Conservation (phyloP, 129 eudicot species). For the Flaveria brownii region DNA sequence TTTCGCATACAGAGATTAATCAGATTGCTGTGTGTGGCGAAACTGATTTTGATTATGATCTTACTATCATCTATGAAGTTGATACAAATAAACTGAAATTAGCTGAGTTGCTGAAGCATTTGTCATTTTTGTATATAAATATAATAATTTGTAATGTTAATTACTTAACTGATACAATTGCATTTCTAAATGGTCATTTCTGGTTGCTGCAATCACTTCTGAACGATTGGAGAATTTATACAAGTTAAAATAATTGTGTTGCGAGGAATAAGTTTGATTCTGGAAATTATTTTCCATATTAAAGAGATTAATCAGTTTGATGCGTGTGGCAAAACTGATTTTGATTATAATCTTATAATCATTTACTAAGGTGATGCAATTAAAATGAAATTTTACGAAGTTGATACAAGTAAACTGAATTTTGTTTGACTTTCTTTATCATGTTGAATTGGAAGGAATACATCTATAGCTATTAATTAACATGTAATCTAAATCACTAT, state of each 20-base stretch:
- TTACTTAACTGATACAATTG: too few species aligned
- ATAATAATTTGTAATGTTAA: too few species aligned
- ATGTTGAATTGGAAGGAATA: background rate
- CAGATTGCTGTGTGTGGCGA: background rate
- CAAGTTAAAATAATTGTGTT: conserved; percentile 11
- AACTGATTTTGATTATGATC: conserved; percentile 1
- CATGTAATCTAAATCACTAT: background rate
- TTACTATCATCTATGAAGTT: background rate
- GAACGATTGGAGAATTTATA: background rate
- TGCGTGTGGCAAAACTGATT: background rate
- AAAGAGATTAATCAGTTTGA: background rate
- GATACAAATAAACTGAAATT: too few species aligned
- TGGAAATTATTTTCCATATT: background rate
- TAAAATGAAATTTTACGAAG: background rate
- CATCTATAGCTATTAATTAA: background rate
- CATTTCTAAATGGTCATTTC: too few species aligned
- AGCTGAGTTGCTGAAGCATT: too few species aligned
- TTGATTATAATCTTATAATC: background rate
- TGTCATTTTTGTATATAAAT: too few species aligned
- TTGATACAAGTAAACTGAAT: conserved; percentile 4
- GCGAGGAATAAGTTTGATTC: background rate
- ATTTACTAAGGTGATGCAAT: background rate
- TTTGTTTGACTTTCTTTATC: background rate
- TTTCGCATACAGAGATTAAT: background rate
- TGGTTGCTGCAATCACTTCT: background rate